Evolutionary conservation across 176 grass and related monocot species (phyloP).

Genomic region (Puccinellia tenuiflora): DNA sequence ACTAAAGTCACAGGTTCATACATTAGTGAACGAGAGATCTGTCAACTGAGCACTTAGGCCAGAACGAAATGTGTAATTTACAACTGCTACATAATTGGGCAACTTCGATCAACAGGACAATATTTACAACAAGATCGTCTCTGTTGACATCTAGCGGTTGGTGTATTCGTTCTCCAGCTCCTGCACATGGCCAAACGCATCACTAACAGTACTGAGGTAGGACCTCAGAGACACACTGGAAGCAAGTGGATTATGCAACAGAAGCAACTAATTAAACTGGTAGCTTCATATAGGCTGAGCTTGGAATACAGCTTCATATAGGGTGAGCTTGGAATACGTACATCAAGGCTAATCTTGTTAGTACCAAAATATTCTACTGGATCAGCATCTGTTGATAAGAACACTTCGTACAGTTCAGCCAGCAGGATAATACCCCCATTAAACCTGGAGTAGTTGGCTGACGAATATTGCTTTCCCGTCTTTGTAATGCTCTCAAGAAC

Average conservation of each 20-base stretch:
- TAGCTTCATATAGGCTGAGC: not conserved
- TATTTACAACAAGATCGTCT: slow-evolving; percentile 27
- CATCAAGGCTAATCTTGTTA: not conserved
- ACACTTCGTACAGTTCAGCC: slow-evolving; percentile 64
- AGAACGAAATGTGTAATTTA: slow-evolving; percentile 18
- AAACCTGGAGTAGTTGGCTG: slow-evolving; percentile 50
- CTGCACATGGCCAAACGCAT: slow-evolving; percentile 17
- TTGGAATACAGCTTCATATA: slow-evolving; percentile 1
- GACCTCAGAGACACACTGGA: not conserved
- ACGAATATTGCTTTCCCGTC: slow-evolving; percentile 56
- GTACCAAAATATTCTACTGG: slow-evolving; percentile 21
- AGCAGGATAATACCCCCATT: slow-evolving; percentile 49
- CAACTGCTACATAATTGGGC: slow-evolving; percentile 3
- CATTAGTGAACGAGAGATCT: not conserved
- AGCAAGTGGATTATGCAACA: not conserved
- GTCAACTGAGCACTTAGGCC: not conserved
- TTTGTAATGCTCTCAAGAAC: slow-evolving; percentile 82
- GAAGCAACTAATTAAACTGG: not conserved
- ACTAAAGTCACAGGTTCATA: not conserved
- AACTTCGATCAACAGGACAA: not conserved
- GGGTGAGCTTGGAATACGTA: not conserved
- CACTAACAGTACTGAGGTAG: not conserved
- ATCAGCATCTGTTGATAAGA: slow-evolving; percentile 34
- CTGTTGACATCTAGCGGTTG: not conserved
- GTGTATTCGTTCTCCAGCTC: slow-evolving; percentile 9